Evolutionary conservation across 495 filamentous ascomycete genomes (phyloP), one percentile per base, ranked within the genome.

Genomic region (Opeltia flavorubescens): DNA sequence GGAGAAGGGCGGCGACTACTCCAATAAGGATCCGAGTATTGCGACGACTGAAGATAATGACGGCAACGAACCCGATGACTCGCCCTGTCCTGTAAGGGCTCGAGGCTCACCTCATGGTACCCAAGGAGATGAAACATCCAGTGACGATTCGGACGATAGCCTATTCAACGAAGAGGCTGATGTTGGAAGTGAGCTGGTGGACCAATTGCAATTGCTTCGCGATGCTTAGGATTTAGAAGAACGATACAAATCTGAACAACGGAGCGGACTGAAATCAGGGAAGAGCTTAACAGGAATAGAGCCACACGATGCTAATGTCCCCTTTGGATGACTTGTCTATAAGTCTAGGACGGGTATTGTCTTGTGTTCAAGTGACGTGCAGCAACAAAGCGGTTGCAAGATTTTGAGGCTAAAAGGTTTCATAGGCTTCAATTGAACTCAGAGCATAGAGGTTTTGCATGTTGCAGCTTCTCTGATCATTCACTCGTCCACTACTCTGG

Each of bases 141-240:
- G 39, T 39, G 25, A 25, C 7, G 43, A 43, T 5, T 20, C 39
- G 1, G 11, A 44, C 4, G 43, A 50, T 1, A 36, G 17, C n/a
- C 15, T 54, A 4, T 53, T 53, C 34, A 20, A 35, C 9, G 42
- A 40, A 25, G 36, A 47, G 15, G 20, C 29, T 9, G 43, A 43
- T 4, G 42, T 49, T 21, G n/a, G 13, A 20, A 13, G 15, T 5
- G 52, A 54, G 0, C 21, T 50, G 2, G 40, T 31, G 26, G 41
- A 31, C 20, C 36, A 27, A 29, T 0, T 50, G 20, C 36, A 50
- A 13, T 28, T 23, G 23, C 23, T 46, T 24, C 24, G 41, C 17
- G 31, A 44, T 13, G 48, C 38, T 25, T 48, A 8, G 23, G 9
- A 5, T n/a, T n/a, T n/a, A n/a, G n/a, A n/a, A n/a, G n/a, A 5